Evolutionary conservation across 2,329 filamentous ascomycete species (phyloP).

Genomic region (Penicillium brasilianum): DNA sequence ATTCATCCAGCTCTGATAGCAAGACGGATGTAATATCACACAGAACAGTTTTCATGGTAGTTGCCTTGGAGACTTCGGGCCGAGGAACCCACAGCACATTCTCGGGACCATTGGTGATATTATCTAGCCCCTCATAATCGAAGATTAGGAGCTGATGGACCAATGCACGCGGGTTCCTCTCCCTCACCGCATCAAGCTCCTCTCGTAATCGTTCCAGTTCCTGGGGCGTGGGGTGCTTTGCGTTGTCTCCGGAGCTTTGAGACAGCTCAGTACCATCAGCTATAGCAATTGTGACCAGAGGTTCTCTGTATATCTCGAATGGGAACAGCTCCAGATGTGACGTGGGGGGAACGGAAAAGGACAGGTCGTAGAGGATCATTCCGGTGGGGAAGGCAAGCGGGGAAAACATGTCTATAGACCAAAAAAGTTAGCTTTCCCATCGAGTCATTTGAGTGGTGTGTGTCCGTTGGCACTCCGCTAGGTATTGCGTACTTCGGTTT

Average conservation of each 20-base stretch:
- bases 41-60: conserved; percentile 81
- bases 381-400: conserved; percentile 86
- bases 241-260: conserved; percentile 31
- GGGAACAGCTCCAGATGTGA: conserved; percentile 81
- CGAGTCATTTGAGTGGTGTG: not conserved
- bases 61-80: conserved; percentile 69
- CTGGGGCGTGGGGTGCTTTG: conserved; percentile 44
- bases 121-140: conserved; percentile 66
- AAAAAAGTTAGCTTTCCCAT: conserved; percentile 28
- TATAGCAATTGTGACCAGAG: conserved; percentile 80
- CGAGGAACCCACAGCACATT: conserved; percentile 75
- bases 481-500: conserved; percentile 72
- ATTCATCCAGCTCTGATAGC: conserved; percentile 74
- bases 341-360: conserved; percentile 76
- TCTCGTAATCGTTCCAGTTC: conserved; percentile 53
- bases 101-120: conserved; percentile 62
- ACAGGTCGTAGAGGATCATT: conserved; percentile 85
- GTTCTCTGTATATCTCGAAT: conserved; percentile 88
- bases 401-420: conserved; percentile 80
- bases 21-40: conserved; percentile 76
- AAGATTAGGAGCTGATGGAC: conserved; percentile 82
- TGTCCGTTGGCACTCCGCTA: not conserved
- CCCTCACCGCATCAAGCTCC: conserved; percentile 72
- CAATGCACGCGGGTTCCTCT: conserved; percentile 75
- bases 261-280: conserved; percentile 77